Evolutionary conservation across 225 moss, liverwort and hornwort genomes (phyloP).

Genomic region (Ulota crispa): DNA sequence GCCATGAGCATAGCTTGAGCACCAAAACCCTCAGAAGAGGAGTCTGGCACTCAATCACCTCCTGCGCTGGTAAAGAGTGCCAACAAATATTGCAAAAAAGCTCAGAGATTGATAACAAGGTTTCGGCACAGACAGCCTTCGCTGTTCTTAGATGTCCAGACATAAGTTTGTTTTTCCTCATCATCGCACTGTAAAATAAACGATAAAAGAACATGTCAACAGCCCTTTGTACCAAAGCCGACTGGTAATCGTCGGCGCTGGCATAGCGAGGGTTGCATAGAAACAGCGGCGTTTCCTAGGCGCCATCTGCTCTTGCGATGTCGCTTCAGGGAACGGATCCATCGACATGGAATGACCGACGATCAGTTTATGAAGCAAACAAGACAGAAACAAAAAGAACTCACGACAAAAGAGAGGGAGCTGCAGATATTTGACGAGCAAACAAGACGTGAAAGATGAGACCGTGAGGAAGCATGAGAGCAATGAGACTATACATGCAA

Average conservation of each 20-base stretch:
- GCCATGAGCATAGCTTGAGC: background rate
- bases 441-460: fast-evolving
- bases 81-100: background rate
- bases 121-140: conserved; percentile 24
- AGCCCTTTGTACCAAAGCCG: conserved; percentile 37
- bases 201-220: conserved; percentile 20
- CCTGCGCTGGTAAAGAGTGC: conserved; percentile 33
- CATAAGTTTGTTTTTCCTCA: conserved; percentile 36
- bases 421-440: fast-evolving
- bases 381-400: fast-evolving
- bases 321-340: conserved; percentile 48
- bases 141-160: conserved; percentile 37
- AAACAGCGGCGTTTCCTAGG: conserved; percentile 33
- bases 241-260: background rate
- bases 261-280: conserved; percentile 44
- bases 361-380: conserved; percentile 31
- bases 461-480: fast-evolving
- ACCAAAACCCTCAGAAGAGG: background rate
- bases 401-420: fast-evolving
- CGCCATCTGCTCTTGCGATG: conserved; percentile 23
- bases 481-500: background rate
- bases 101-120: conserved; percentile 23
- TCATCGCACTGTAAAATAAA: background rate
- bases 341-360: conserved; percentile 14
- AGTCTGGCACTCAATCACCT: background rate